phyloP scores from a whole-genome alignment of 805 yeast species.

The Yarrowia porcina region DNA sequence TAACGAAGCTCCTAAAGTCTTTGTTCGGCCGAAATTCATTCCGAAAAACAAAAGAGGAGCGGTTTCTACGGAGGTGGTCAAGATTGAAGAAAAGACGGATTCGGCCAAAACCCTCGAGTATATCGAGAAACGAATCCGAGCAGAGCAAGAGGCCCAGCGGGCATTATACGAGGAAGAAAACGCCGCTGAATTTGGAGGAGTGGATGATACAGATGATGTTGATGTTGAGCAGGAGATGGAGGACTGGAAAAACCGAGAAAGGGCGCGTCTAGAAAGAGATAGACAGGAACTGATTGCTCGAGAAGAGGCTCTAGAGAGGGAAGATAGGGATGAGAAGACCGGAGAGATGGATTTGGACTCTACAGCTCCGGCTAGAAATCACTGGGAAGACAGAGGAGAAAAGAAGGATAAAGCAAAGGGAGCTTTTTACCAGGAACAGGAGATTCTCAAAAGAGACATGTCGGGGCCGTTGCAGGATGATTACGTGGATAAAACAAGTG shows the following conservation, averaged over 20 bases:
- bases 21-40: conserved; percentile 35
- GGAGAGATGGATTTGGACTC: conserved; percentile 20
- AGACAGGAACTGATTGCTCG: conserved; percentile 28
- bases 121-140: conserved; percentile 35
- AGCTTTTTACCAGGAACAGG: conserved; percentile 40
- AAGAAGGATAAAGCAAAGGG: conserved; percentile 35
- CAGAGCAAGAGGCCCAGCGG: conserved; percentile 33
- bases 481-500: conserved; percentile 33
- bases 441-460: conserved; percentile 28
- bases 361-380: conserved; percentile 28
- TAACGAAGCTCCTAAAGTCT: neutral
- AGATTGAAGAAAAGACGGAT: conserved; percentile 8
- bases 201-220: conserved; percentile 59
- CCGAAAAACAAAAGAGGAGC: conserved; percentile 33
- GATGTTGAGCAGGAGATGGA: conserved; percentile 49
- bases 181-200: conserved; percentile 30
- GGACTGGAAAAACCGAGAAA: conserved; percentile 46
- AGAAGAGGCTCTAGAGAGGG: conserved; percentile 32
- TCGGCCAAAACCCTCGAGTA: neutral
- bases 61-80: conserved; percentile 26
- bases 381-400: conserved; percentile 27
- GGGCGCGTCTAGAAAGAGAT: conserved; percentile 43
- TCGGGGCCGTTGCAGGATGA: conserved; percentile 31
- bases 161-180: conserved; percentile 29
- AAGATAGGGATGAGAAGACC: conserved; percentile 35